Evolutionary conservation across 2,329 filamentous ascomycete genomes (phyloP).

Genomic region (Dothideomycetes sp.): DNA sequence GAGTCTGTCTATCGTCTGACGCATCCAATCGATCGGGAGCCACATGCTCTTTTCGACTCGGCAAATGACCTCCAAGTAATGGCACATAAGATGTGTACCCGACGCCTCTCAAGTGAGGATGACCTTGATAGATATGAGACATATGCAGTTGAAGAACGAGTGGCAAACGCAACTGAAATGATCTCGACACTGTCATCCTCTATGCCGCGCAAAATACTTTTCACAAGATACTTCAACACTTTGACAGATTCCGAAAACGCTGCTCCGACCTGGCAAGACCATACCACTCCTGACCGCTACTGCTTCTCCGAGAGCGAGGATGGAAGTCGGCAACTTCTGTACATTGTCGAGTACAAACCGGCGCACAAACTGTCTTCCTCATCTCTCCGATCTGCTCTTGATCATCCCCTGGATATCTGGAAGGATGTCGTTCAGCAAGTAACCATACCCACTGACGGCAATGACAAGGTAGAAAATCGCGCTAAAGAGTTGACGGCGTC

Average conservation of each 20-base stretch:
- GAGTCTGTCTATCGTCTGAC: not conserved
- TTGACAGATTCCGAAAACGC: conserved; percentile 3
- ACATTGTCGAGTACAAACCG: conserved; percentile 14
- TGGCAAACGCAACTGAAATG: conserved; percentile 4
- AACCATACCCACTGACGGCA: conserved; percentile 10
- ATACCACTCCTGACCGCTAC: conserved; percentile 7
- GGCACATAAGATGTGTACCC: not conserved
- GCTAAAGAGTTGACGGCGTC: conserved; percentile 13
- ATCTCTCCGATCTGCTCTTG: conserved; percentile 10
- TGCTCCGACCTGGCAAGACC: not conserved
- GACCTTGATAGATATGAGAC: conserved; percentile 1
- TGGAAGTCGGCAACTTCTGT: conserved; percentile 3
- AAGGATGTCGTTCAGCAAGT: conserved; percentile 13
- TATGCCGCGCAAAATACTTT: conserved; percentile 2
- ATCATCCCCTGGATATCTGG: conserved; percentile 11
- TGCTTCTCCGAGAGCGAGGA: conserved; percentile 4
- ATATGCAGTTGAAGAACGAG: not conserved
- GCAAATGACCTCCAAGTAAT: conserved; percentile 2
- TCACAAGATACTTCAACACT: conserved; percentile 4
- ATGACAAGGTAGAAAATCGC: conserved; percentile 14
- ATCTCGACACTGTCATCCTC: conserved; percentile 3
- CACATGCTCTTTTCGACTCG: conserved; percentile 6
- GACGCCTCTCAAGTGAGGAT: conserved; percentile 8
- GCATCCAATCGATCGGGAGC: conserved; percentile 2
- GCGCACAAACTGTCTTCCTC: conserved; percentile 13